Percentiles rank a stretch among this genome's conserved stretches.
These are phyloP conservation scores for Trifolium fragiferum DNA, from an alignment of 306 rosid species.

Conservation along the genomic window DNA sequence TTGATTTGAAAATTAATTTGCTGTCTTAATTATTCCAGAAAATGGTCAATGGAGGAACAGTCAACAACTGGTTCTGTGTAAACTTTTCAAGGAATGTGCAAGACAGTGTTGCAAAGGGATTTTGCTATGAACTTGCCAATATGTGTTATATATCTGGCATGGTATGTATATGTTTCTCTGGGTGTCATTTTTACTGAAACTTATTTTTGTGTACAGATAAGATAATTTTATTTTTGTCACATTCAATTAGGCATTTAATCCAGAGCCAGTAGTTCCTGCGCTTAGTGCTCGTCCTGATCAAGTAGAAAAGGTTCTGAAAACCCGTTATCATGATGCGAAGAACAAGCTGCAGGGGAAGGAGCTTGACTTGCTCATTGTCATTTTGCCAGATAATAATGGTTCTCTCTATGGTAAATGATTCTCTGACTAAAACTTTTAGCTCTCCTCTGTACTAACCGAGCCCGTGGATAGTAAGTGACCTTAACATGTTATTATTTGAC, in stretches of 20 bases:
- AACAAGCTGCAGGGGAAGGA: constrained; percentile 65
- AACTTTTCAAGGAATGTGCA: constrained; percentile 84
- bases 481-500: neutral
- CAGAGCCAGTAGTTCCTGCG: constrained; percentile 80
- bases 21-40: constrained; percentile 57
- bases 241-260: constrained; percentile 62
- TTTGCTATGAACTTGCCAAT: constrained; percentile 84
- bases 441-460: neutral
- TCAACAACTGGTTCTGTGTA: constrained; percentile 83
- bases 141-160: constrained; percentile 94
- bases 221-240: neutral
- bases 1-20: neutral
- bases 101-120: constrained; percentile 75
- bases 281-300: constrained; percentile 80
- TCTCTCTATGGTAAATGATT: constrained; percentile 81
- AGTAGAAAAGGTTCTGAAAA: constrained; percentile 80
- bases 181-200: neutral
- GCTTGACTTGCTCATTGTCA: constrained; percentile 85
- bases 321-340: constrained; percentile 80
- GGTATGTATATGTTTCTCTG: constrained; percentile 51
- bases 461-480: neutral
- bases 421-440: neutral
- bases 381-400: constrained; percentile 94
- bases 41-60: constrained; percentile 98
- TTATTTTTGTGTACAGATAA: neutral